Percentiles rank a stretch among this genome's conserved stretches.
Evolutionary conservation across 176 grass and related monocot genomes (phyloP).

Genomic region (Dendrocalamus sinicus): DNA sequence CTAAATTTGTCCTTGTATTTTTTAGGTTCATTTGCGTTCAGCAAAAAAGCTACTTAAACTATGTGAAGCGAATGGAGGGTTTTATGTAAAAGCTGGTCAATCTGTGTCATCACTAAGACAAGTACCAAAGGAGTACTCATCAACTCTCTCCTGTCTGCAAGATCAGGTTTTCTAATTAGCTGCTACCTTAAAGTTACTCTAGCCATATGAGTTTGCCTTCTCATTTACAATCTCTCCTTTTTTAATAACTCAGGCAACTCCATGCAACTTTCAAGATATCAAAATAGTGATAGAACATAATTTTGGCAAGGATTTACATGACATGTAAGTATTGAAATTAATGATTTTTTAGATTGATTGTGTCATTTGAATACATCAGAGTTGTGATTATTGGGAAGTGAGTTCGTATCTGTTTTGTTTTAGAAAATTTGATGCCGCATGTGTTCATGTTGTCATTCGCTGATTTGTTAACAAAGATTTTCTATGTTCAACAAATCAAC

Average conservation of each 20-base stretch:
- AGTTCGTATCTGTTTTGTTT: not conserved
- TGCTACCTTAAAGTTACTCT: not conserved
- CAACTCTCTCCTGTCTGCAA: constrained; percentile 83
- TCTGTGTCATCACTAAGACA: constrained; percentile 92
- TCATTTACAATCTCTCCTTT: constrained; percentile 41
- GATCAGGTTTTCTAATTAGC: constrained; percentile 68
- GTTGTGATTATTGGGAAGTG: constrained; percentile 17
- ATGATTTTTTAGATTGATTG: not conserved
- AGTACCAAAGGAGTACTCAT: constrained; percentile 84
- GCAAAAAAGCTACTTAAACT: constrained; percentile 76
- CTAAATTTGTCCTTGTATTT: not conserved
- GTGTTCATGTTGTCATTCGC: not conserved
- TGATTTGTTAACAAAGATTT: not conserved
- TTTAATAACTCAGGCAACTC: constrained; percentile 63
- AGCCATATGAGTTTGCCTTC: constrained; percentile 13
- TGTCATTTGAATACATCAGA: not conserved
- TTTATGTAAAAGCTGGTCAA: constrained; percentile 99
- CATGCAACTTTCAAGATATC: constrained; percentile 77
- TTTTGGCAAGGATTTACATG: constrained; percentile 71
- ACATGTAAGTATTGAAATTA: constrained; percentile 61
- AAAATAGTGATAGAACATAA: constrained; percentile 73
- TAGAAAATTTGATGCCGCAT: not conserved
- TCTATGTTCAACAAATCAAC: not conserved
- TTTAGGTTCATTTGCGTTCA: constrained; percentile 83
- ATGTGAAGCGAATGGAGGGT: constrained; percentile 82